Base-by-base conservation (phyloP, 805 yeast species). In the Saccharomycopsis sp. region DNA sequence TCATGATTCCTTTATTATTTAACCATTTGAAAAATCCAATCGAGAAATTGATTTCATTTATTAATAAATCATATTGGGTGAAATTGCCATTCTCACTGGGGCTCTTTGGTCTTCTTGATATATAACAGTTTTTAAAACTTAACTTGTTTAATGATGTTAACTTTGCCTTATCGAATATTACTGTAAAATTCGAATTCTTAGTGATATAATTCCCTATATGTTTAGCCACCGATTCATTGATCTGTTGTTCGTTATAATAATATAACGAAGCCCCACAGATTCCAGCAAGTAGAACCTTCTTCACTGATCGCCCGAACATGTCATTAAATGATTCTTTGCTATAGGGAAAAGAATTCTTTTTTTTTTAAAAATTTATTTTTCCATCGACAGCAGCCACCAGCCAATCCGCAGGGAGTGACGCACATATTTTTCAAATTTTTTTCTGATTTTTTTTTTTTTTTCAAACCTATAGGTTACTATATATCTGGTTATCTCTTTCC, bases 111-210 rank as follows among this genome's bases (percentile, higher is more conserved):
- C 97, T 70, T 52, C 84, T 72, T 41, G 94, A 83, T 1, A 89
- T 88, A 59, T 81, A 81, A 43, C 95, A 94, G 54, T 87, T 85
- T 48, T 80, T 76, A 61, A 93, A 83, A 36, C 81, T 75, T 43
- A 93, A 85, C 51, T 78, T 83, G 1, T 96, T 94, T 96, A 96
- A 89, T 45, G 85, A 87, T 0, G 97, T 97, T 4, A 88, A 94
- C 14, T 48, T 46, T 1, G 97, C 98, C 59, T 78, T 81, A 59
- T 90, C 97, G 57, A 93, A 93, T 0, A 85, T 79, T 6, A 93
- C 96, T 0, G 82, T 77, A 51, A 89, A 64, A 7, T 86, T 84
- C 1, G 94, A 79, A 57, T 88, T 93, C 50, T 75, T 75, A 4
- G 97, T 89, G 45, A 93, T 74, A 47, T 85, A 64, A 56, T 85